Evolutionary conservation across 1,284 basidiomycete genomes (phyloP), one percentile per base, ranked within the genome.

Genomic region (Tilletia walkeri): DNA sequence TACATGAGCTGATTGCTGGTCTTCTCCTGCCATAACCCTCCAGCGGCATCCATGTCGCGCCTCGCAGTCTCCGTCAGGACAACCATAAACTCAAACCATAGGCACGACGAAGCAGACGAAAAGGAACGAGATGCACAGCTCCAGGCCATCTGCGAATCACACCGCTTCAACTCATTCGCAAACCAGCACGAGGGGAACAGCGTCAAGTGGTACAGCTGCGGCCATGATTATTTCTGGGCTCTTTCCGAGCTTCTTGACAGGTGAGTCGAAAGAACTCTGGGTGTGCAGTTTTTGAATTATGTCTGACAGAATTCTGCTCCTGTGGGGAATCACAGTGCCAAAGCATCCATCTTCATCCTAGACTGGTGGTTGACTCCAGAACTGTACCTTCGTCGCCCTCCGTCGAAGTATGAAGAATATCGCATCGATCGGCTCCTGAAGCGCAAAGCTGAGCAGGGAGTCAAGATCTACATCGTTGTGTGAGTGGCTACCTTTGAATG

Each of bases 371-470:
- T 96, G 70, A 91, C 91, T 0, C 94, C 41, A 45, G 94, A 96
- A 82, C 86, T 96, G 3, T 94, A 93, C 84, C 89, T 96, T 34
- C 90, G 94, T 65, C 90, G 95, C 18, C 95, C 95, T 0, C 90
- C 93, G 1, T 91, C 91, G 0, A 86, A 89, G 77, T 88, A 92
- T 79, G 89, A 90, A 6, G 89, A 95, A 82, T 97, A 90, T 89
- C 88, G 94, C 24, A 87, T 97, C 38, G 94, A 97, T 82, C 86
- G 89, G 56, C 82, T 97, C 9, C 86, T 97, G 59, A 87, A 91
- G 84, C 88, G 90, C 71, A 96, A 96, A 85, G 95, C 95, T 0
- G 87, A 92, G 79, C 86, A 94, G 80, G 94, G 95, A 34, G 95
- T 97, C 70, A 91, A 90, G 83, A 86, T 97, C 68, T 92, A 94